Base-by-base conservation (phyloP, 2,329 filamentous ascomycete genomes). In the Botrytis sinoallii region DNA sequence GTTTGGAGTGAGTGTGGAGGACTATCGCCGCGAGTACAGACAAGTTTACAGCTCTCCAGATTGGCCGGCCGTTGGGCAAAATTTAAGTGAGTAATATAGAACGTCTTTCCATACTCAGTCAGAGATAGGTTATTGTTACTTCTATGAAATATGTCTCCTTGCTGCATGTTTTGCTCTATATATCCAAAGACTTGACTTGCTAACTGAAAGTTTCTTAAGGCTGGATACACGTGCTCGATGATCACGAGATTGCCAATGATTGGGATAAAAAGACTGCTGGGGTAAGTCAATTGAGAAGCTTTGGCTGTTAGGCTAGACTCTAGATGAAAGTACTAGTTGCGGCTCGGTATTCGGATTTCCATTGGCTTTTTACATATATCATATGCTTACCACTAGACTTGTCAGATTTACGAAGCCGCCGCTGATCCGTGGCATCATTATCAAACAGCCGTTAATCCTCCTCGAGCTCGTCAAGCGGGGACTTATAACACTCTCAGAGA, bases 211-310 rank as follows among this genome's bases (percentile, higher is more conserved):
- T 22, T 12, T 18, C 14, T 32, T 38, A 29, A 73, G 71, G 71
- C 52, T 99, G 96, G 96, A 93, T 98, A 63, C 96, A 99, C 80
- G 95, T 97, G 3, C 88, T 98, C 22, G 96, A 99, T 80, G 96
- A 99, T 81, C 96, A 99, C 79, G 96, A 99, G 81, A 98, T 99
- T 75, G 88, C 89, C 8, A 98, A 99, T 78, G 96, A 98, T 83
- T 98, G 95, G 94, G 90, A 92, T 74, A 86, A 88, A 29, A 96
- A 95, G 81, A 91, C 89, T 22, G 94, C 93, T 0, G 93, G 93
- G 9, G 88, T 97, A 0, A 61, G 71, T 69, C n/a, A 52, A 32
- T 8, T 22, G 25, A 32, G 98, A 93, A 68, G 38, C 75, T n/a
- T n/a, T 57, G 25, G 16, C 29, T 57, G 18, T 20, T 2, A 29